Evolutionary conservation across 169 alveolate genomes (phyloP).

Genomic region (Eimeria falciformis): DNA sequence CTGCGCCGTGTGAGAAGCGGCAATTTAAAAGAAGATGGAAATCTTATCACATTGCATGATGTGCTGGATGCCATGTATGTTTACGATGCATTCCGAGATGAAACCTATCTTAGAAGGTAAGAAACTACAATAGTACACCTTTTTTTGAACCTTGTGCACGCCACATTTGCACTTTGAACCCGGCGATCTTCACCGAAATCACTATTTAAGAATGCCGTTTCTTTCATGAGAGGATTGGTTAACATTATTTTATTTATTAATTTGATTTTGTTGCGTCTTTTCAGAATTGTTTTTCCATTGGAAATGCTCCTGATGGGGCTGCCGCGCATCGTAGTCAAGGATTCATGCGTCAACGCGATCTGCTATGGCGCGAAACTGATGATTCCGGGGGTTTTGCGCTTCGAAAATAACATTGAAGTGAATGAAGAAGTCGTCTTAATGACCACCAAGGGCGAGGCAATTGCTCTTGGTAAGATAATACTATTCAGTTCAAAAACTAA

Average conservation of each 20-base stretch:
- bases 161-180: background rate
- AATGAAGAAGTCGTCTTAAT: constrained; percentile 97
- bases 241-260: no score
- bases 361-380: constrained; percentile 99
- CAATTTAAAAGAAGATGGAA: constrained; percentile 91
- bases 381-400: constrained; percentile 98
- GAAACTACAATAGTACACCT: background rate
- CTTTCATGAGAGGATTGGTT: no score
- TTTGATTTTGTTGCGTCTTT: background rate
- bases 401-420: constrained; percentile 97
- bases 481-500: background rate
- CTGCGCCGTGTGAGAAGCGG: constrained; percentile 98
- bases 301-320: constrained; percentile 96
- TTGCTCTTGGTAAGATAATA: constrained; percentile 89
- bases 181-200: no score
- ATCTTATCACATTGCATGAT: constrained; percentile 99
- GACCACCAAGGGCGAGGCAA: constrained; percentile 99
- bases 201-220: no score
- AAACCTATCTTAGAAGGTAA: constrained; percentile 94
- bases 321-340: constrained; percentile 99
- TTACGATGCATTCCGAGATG: constrained; percentile 89
- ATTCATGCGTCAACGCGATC: constrained; percentile 99
- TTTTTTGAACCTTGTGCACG: no score
- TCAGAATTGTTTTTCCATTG: constrained; percentile 96
- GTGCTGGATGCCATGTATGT: constrained; percentile 98